phyloP scores from a whole-genome alignment of 257 asterid genomes.

The Apocynum venetum region DNA sequence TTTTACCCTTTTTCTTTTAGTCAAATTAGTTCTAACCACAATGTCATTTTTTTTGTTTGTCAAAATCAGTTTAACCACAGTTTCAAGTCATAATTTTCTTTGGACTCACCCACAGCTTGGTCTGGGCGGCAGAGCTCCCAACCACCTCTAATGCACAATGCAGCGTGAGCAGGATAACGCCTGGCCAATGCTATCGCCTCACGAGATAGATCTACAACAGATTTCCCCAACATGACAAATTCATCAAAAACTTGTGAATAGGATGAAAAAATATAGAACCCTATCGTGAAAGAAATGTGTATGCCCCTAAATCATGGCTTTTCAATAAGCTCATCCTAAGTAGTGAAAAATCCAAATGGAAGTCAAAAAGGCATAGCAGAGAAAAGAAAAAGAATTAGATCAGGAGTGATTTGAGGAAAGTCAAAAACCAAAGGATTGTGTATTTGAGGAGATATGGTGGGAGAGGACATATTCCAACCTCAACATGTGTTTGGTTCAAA shows the following conservation, averaged over 20 bases:
- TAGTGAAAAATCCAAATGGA: background rate
- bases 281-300: background rate
- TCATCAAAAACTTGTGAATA: background rate
- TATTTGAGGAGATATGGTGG: background rate
- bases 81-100: background rate
- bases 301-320: background rate
- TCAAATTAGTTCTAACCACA: background rate
- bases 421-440: slow-evolving; percentile 6
- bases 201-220: slow-evolving; percentile 74
- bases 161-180: slow-evolving; percentile 88
- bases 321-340: background rate
- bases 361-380: background rate
- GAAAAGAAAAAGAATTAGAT: background rate
- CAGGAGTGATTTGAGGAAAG: slow-evolving; percentile 2
- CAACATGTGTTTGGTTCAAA: too few relatives aligned
- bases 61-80: background rate
- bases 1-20: background rate
- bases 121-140: slow-evolving; percentile 97
- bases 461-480: background rate
- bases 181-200: slow-evolving; percentile 75
- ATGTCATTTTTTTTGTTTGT: background rate
- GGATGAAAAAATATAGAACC: background rate
- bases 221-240: slow-evolving; percentile 8
- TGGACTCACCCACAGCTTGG: slow-evolving; percentile 68
- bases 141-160: slow-evolving; percentile 85